Percentiles rank a stretch among this genome's conserved stretches.
These are phyloP conservation scores for Ophiosphaerella narmari DNA, from an alignment of 2,329 filamentous ascomycete genomes.

Conservation along the genomic window DNA sequence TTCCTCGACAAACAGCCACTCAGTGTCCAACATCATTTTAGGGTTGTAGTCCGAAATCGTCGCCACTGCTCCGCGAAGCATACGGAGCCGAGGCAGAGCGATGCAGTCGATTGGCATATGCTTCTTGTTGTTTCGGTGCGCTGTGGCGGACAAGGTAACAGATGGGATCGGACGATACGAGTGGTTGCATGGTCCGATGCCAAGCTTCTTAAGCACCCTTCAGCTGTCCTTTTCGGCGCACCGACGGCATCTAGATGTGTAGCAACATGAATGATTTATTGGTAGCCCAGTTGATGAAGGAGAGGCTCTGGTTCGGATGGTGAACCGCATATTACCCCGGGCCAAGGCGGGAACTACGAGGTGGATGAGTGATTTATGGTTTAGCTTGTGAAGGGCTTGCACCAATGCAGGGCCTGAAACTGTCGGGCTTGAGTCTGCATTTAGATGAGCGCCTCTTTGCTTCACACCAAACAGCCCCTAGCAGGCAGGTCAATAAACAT, in stretches of 20 bases:
- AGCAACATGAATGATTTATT: slow-evolving; percentile 6
- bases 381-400: slow-evolving; percentile 1
- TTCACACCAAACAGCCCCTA: slow-evolving; percentile 13
- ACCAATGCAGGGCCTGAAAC: slow-evolving; percentile 7
- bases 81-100: slow-evolving; percentile 25
- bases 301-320: slow-evolving; percentile 7
- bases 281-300: slow-evolving; percentile 13
- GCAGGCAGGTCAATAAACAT: slow-evolving; percentile 21
- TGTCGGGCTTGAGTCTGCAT: slow-evolving; percentile 20
- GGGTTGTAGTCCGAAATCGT: slow-evolving; percentile 39
- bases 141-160: slow-evolving; percentile 1
- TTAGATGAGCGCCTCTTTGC: slow-evolving; percentile 16
- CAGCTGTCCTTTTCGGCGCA: slow-evolving; percentile 10
- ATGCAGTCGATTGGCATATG: slow-evolving; percentile 25
- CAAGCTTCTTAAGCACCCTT: slow-evolving; percentile 7
- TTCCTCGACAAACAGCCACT: slow-evolving; percentile 18
- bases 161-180: slow-evolving; percentile 12
- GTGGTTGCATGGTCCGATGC: slow-evolving; percentile 13
- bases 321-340: slow-evolving; percentile 3
- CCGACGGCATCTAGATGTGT: slow-evolving; percentile 7
- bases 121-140: slow-evolving; percentile 9
- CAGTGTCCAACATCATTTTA: slow-evolving; percentile 24
- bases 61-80: slow-evolving; percentile 24
- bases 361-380: not conserved
- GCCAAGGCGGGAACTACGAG: slow-evolving; percentile 4